Conservation (phyloP, 768 basidiomycete genomes). For the Cyclocybe aegerita region DNA sequence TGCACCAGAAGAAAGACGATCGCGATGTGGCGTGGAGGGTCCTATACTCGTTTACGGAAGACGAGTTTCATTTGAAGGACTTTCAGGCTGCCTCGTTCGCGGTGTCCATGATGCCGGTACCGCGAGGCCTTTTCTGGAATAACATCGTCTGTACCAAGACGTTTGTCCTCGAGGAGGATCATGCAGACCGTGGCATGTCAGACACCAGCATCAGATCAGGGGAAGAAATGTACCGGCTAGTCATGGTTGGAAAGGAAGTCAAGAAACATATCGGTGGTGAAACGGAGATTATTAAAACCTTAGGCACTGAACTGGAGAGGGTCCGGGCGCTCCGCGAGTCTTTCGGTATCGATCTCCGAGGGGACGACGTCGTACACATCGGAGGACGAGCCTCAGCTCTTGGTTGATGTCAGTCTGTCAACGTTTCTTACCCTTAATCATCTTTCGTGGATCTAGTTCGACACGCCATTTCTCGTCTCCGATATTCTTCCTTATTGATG, state of each 20-base stretch:
- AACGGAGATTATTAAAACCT: constrained; percentile 17
- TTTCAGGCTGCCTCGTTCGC: constrained; percentile 21
- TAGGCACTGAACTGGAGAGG: constrained; percentile 29
- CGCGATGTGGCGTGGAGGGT: constrained; percentile 18
- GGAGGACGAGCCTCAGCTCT: constrained; percentile 22
- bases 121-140: constrained; percentile 21
- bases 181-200: not conserved
- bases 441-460: too few species aligned
- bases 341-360: constrained; percentile 25
- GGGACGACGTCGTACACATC: constrained; percentile 20
- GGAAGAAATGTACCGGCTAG: constrained; percentile 17
- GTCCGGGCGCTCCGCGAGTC: constrained; percentile 24
- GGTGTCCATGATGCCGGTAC: constrained; percentile 16
- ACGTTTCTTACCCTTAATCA: too few species aligned
- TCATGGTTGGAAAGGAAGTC: constrained; percentile 25
- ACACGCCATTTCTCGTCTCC: too few species aligned
- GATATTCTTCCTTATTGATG: too few species aligned
- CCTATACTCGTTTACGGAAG: constrained; percentile 26
- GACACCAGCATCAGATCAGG: constrained; percentile 3
- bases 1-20: constrained; percentile 6
- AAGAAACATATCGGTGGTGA: constrained; percentile 20
- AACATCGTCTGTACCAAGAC: constrained; percentile 23
- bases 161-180: constrained; percentile 22
- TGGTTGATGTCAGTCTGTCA: not conserved
- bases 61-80: constrained; percentile 25